phyloP scores from a whole-genome alignment of 129 eudicot genomes.

The Flaveria brownii region DNA sequence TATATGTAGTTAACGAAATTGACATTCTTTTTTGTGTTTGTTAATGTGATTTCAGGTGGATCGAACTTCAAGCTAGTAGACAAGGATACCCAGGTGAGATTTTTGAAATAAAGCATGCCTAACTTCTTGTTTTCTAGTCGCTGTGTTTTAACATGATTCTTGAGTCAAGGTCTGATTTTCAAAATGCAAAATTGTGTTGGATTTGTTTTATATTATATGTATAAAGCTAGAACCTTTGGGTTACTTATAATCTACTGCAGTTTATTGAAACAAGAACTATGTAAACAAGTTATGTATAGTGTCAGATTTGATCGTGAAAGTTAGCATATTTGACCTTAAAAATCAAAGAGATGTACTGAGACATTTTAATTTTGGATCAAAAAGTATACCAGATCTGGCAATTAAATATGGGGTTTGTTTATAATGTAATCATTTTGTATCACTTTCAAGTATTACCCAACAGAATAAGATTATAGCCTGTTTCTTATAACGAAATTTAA shows the following conservation, averaged over 20 bases:
- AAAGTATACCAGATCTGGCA: not conserved
- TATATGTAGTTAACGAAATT: not conserved
- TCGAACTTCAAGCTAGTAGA: constrained; percentile 36
- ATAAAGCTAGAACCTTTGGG: not conserved
- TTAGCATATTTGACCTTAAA: constrained; percentile 25
- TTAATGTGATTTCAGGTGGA: constrained; percentile 44
- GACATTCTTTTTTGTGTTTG: constrained; percentile 6
- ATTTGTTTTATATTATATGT: not conserved
- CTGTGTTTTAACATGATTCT: constrained; percentile 17
- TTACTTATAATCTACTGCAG: not conserved
- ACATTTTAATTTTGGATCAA: constrained; percentile 18
- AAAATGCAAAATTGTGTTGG: constrained; percentile 2
- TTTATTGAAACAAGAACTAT: not conserved
- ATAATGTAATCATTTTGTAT: not conserved
- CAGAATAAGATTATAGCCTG: not conserved
- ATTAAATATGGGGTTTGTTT: not conserved
- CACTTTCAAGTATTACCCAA: not conserved
- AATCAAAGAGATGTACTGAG: not conserved
- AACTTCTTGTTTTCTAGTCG: not conserved
- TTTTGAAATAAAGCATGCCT: not conserved
- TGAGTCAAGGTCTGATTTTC: not conserved
- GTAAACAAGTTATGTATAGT: not conserved
- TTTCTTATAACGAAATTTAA: not conserved
- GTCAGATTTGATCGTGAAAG: not conserved
- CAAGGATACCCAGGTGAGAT: constrained; percentile 39